phyloP scores from a whole-genome alignment of 192 early-diverging fungal genomes.

The Coemansia sp. region DNA sequence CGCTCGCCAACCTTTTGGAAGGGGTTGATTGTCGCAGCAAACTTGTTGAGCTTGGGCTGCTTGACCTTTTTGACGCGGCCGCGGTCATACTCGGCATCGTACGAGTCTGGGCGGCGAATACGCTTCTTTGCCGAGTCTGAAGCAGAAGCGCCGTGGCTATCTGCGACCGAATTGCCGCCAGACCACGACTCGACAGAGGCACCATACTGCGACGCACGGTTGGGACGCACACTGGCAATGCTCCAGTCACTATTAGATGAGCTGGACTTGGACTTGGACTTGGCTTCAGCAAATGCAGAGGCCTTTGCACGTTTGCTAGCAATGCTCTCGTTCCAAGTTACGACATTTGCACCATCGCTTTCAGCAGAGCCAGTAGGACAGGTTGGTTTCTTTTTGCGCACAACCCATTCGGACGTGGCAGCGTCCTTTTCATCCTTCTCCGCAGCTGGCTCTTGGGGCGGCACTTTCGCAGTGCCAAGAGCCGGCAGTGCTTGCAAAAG shows the following conservation, averaged over 20 bases:
- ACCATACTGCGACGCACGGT: conserved; percentile 54
- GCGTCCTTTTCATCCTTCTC: too few relatives aligned
- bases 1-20: conserved; percentile 47
- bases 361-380: background rate
- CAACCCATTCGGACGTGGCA: conserved; percentile 24
- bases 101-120: conserved; percentile 56
- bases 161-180: conserved; percentile 37
- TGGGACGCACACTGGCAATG: conserved; percentile 19
- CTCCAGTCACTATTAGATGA: conserved; percentile 27
- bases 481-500: background rate
- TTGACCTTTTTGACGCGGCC: conserved; percentile 73
- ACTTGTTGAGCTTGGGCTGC: conserved; percentile 50
- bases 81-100: conserved; percentile 71
- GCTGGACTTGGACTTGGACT: conserved; percentile 25
- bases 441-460: conserved; percentile 1
- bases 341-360: conserved; percentile 13
- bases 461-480: background rate
- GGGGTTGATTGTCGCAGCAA: conserved; percentile 40
- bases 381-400: conserved; percentile 12
- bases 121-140: conserved; percentile 45
- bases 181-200: conserved; percentile 53
- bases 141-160: conserved; percentile 18
- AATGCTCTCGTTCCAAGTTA: conserved; percentile 44
- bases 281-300: conserved; percentile 48
- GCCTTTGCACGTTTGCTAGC: conserved; percentile 50